Base-by-base conservation (phyloP, 768 basidiomycete genomes). In the Phanerochaete carnosa region DNA sequence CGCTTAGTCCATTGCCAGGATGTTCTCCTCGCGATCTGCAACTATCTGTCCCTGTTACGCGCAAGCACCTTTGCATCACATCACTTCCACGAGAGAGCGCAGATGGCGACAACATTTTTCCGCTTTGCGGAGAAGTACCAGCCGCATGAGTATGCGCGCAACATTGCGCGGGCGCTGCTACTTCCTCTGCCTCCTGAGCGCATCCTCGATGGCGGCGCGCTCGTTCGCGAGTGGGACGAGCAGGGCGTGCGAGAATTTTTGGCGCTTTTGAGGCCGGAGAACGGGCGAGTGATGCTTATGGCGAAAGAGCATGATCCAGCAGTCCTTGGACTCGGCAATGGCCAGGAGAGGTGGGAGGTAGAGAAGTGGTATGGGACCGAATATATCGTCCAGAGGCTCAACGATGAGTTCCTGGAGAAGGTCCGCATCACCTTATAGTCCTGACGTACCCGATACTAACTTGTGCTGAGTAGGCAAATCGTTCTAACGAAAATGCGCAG, bases 281-380 rank as follows among this genome's bases (percentile, higher is more conserved):
- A 70, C 65, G 75, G 73, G 62, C 50, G 76, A 15, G 72, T 81
- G 37, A 75, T 75, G 29, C 63, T 84, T 13, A 72, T 74, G 23
- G 73, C 74, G 29, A 73, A 76, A 65, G 72, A 74, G 19, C 69
- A 72, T 67, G 74, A 7, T 64, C 74, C 11, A 66, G 72, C 39
- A n/a, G 58, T 69, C 15, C 45, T 68, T 8, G 64, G 66, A 0
- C n/a, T 37, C 1, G 57, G 66, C 29, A 64, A 51, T 1, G 64
- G 66, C 1, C 54, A 68, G 28, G 62, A 49, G 5, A 47, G 45
- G 35, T 76, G 75, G 75, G 58, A 62, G 45, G 75, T 69, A 57
- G 83, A 84, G 69, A 71, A 75, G 57, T 80, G 82, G 71, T 84
- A 84, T 59, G 81, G 79, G 8, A 84, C 81, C 12, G 75, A 79